Evolutionary conservation across 2,329 filamentous ascomycete species (phyloP), one percentile per base, ranked within the genome.

Genomic region (Fusarium sp.): DNA sequence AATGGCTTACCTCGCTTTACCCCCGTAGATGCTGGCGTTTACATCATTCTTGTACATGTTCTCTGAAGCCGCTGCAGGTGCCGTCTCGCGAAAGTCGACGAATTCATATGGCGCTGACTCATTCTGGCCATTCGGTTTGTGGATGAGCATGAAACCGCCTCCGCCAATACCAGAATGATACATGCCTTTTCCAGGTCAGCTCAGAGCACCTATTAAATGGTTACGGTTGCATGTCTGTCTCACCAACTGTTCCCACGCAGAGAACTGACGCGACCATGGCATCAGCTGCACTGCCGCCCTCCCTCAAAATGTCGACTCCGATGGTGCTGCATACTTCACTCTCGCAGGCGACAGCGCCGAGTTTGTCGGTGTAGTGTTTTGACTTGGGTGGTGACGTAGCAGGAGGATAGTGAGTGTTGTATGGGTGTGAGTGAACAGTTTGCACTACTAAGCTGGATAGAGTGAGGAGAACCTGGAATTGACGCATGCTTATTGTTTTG

Each of bases 21-120:
- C 92, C 7, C 91, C 89, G 35, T 80, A 82, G 4, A 92, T 78
- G 45, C 89, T 91, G 3, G 83, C 83, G 5, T 82, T 77, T 0
- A 81, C 83, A 65, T 93, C 85, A 59, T 89, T 85, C 49, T 85
- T 85, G 76, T 88, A 97, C 93, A 96, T 97, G 65, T 92, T 85
- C 74, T 93, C 81, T 61, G 84, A 90, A 0, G 91, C 88, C 2
- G 91, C 91, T 0, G 88, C 91, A 1, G 93, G 92, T 0, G 93
- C 93, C 0, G 86, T 91, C 75, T 96, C 93, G 13, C 93, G 83
- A 74, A 95, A 96, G 73, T 97, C 92, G 64, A 96, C 87, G 64
- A 87, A 90, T 68, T 96, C 91, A 71, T 92, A 94, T 0, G 52
- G 34, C 1, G 8, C 78, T 77, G 32, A n/a, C 4, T 36, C 13